These are phyloP conservation scores for Plantago elongata DNA, from an alignment of 257 asterid genomes.

Conservation along the genomic window DNA sequence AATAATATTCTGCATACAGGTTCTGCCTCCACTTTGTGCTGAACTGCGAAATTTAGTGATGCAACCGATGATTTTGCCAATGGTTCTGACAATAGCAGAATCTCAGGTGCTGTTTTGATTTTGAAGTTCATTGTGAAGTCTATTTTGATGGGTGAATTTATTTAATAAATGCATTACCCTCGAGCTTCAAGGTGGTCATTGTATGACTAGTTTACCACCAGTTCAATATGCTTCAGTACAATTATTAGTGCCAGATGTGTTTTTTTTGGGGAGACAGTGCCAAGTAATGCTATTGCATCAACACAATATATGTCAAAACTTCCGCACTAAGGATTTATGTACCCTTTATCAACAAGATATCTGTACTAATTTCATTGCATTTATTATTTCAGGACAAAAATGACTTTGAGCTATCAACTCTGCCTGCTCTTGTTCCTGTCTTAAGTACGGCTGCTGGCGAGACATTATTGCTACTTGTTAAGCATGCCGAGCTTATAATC, in stretches of 20 bases:
- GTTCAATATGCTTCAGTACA: slow-evolving; percentile 7
- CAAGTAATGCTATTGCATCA: neutral
- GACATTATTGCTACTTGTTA: slow-evolving; percentile 86
- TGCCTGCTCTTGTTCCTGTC: slow-evolving; percentile 98
- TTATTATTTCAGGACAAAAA: slow-evolving; percentile 69
- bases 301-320: neutral
- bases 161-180: neutral
- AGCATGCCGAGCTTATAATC: slow-evolving; percentile 91
- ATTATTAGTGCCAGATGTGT: slow-evolving; percentile 4
- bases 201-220: slow-evolving; percentile 5
- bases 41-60: slow-evolving; percentile 97
- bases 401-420: slow-evolving; percentile 89
- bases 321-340: slow-evolving; percentile 7
- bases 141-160: slow-evolving; percentile 12
- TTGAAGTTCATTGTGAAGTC: slow-evolving; percentile 21
- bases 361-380: slow-evolving; percentile 11
- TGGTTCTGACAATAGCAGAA: slow-evolving; percentile 97
- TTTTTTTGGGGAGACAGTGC: slow-evolving; percentile 14
- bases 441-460: slow-evolving; percentile 90
- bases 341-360: neutral
- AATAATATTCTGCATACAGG: slow-evolving; percentile 45
- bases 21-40: slow-evolving; percentile 99
- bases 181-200: neutral
- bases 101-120: slow-evolving; percentile 64
- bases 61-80: slow-evolving; percentile 99